These are phyloP conservation scores for Dalechampia spathulata DNA, from an alignment of 441 rosid genomes.

Conservation along the genomic window DNA sequence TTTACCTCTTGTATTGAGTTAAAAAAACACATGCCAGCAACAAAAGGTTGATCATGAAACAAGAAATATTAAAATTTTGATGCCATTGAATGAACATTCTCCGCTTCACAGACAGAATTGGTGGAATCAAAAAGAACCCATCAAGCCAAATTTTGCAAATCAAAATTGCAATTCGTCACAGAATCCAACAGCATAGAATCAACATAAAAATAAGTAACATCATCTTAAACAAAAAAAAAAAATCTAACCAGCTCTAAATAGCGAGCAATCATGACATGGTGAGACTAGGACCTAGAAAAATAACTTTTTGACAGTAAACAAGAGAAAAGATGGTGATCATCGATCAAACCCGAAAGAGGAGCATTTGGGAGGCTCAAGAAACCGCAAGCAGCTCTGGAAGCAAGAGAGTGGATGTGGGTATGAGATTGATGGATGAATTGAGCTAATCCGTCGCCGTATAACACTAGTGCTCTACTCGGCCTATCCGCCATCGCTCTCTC, in stretches of 20 bases:
- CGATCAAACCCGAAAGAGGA: constrained; percentile 82
- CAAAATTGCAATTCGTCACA: too few relatives aligned
- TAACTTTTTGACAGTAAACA: too few relatives aligned
- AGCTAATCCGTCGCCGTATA: constrained; percentile 82
- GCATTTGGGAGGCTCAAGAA: constrained; percentile 73
- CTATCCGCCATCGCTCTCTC: constrained; percentile 68
- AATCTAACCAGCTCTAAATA: too few relatives aligned
- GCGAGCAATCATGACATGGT: too few relatives aligned
- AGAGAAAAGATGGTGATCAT: too few relatives aligned
- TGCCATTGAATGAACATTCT: neutral
- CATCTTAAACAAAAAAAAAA: too few relatives aligned
- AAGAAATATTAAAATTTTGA: too few relatives aligned
- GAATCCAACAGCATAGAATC: too few relatives aligned
- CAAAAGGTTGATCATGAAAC: too few relatives aligned
- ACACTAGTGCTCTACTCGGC: constrained; percentile 71
- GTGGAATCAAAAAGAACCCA: neutral
- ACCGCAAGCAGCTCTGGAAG: constrained; percentile 64
- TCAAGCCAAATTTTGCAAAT: neutral
- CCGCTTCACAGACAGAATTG: neutral
- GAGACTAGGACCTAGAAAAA: too few relatives aligned
- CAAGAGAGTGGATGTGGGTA: constrained; percentile 62
- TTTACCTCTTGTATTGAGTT: too few relatives aligned
- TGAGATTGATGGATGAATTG: constrained; percentile 41
- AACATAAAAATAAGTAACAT: too few relatives aligned
- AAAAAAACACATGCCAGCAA: neutral